Conservation (phyloP, 352 stramenopile genomes). For the Globisporangium paroecandrum region DNA sequence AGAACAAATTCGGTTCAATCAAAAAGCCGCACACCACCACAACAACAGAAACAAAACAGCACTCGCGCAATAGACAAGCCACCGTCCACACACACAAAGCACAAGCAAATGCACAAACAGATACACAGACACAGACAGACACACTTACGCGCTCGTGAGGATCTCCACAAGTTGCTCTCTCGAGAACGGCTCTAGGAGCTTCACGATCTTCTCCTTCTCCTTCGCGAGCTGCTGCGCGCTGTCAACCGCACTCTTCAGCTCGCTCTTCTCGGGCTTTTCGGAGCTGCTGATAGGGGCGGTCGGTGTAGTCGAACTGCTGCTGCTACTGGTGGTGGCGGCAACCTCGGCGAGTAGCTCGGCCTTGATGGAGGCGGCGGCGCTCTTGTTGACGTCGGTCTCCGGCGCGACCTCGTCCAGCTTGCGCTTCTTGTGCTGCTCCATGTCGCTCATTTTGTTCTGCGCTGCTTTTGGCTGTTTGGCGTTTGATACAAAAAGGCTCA, state of each 20-base stretch:
- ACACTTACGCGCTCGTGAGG: constrained; percentile 60
- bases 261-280: background rate
- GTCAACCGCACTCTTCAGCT: background rate
- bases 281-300: background rate
- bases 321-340: constrained; percentile 3
- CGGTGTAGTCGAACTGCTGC: background rate
- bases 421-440: constrained; percentile 36
- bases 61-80: constrained; percentile 7
- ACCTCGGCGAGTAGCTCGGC: background rate
- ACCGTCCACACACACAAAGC: constrained; percentile 7
- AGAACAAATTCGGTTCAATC: constrained; percentile 6
- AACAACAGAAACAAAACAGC: constrained; percentile 1
- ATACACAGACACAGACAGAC: no score
- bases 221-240: constrained; percentile 14
- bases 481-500: background rate
- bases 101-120: background rate
- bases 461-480: background rate
- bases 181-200: constrained; percentile 54
- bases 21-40: constrained; percentile 4
- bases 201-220: constrained; percentile 26
- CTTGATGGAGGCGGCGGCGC: constrained; percentile 6
- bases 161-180: constrained; percentile 65
- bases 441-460: constrained; percentile 21
- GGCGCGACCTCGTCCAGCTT: constrained; percentile 26
- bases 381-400: constrained; percentile 4